These are phyloP conservation scores for Ophiostoma ulmi DNA, from an alignment of 2,329 filamentous ascomycete species.

Conservation along the genomic window DNA sequence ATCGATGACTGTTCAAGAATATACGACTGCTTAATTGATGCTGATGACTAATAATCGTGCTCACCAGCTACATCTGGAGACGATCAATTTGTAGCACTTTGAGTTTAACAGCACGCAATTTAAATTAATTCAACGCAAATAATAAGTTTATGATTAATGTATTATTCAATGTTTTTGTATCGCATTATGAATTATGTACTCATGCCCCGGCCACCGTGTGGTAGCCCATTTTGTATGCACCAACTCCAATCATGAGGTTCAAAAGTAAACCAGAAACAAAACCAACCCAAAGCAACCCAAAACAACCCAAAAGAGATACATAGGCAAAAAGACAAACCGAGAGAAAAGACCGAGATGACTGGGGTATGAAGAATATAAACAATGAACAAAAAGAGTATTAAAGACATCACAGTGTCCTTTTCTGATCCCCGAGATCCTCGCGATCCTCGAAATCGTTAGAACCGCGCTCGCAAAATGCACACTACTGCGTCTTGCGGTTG, in stretches of 20 bases:
- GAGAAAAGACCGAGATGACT: not conserved
- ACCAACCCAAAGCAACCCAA: not conserved
- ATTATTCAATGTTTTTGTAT: not conserved
- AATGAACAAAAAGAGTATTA: not conserved
- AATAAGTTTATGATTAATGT: too few relatives aligned
- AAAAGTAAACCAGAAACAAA: not conserved
- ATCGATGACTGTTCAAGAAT: not conserved
- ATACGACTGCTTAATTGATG: not conserved
- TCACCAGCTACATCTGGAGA: not conserved
- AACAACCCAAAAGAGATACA: not conserved
- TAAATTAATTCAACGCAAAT: too few relatives aligned
- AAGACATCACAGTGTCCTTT: not conserved
- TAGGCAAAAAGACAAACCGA: not conserved
- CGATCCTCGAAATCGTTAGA: not conserved
- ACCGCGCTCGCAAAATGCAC: not conserved
- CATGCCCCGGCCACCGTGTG: not conserved
- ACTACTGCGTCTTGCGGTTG: slow-evolving; percentile 16
- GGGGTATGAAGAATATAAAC: slow-evolving; percentile 1
- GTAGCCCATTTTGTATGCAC: slow-evolving; percentile 4
- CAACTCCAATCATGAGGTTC: not conserved
- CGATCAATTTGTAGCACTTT: too few relatives aligned
- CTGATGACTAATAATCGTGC: not conserved
- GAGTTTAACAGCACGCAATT: too few relatives aligned
- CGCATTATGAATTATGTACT: not conserved
- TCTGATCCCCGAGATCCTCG: not conserved